phyloP scores from a whole-genome alignment of 441 rosid genomes.

The Adansonia madagascariensis region DNA sequence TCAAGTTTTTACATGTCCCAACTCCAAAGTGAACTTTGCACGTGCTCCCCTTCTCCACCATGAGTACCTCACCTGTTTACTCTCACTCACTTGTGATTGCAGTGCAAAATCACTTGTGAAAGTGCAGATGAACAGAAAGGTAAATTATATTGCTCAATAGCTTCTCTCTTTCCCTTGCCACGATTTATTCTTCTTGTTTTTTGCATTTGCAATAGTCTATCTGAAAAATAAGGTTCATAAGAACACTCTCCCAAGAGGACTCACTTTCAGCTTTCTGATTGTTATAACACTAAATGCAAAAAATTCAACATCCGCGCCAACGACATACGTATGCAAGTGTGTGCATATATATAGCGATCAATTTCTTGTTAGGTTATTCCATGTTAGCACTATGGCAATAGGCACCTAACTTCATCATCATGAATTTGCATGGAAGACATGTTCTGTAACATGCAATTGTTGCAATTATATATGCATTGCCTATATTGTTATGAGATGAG shows the following conservation, averaged over 20 bases:
- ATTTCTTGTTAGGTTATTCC: background rate
- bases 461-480: background rate
- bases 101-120: background rate
- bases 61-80: conserved; percentile 52
- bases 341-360: background rate
- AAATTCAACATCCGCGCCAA: background rate
- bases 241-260: background rate
- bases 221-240: background rate
- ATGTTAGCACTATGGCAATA: background rate
- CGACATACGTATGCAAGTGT: background rate
- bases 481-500: background rate
- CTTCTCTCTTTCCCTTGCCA: background rate
- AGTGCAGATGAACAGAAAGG: background rate
- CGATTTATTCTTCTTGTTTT: background rate
- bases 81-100: background rate
- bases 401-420: background rate
- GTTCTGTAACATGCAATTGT: background rate
- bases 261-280: background rate
- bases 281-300: background rate
- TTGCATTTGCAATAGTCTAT: background rate
- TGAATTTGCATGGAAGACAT: background rate
- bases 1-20: background rate
- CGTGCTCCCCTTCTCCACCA: conserved; percentile 99
- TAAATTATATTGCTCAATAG: background rate
- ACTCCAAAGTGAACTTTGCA: conserved; percentile 43